These are phyloP conservation scores for Camellia oleifera DNA, from an alignment of 179 eudicot species.

Conservation along the genomic window DNA sequence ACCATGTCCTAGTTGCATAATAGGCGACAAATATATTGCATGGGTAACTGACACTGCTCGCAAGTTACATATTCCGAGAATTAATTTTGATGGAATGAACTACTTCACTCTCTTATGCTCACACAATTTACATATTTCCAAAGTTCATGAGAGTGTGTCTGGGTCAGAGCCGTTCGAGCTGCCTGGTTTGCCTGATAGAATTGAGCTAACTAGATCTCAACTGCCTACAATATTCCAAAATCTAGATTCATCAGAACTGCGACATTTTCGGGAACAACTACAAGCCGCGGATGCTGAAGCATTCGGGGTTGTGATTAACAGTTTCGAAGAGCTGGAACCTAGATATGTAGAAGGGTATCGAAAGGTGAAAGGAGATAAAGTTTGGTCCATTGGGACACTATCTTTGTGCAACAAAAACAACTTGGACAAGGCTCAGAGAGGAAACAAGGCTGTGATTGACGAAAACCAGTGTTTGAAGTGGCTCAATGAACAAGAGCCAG, in stretches of 20 bases:
- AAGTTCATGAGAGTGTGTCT: neutral
- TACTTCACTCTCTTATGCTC: neutral
- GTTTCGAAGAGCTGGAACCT: neutral
- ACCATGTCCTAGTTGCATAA: too few relatives aligned
- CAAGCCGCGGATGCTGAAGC: neutral
- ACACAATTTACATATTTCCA: neutral
- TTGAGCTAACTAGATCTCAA: neutral
- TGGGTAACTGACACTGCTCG: too few relatives aligned
- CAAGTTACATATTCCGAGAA: too few relatives aligned
- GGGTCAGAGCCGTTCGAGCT: neutral
- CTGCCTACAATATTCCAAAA: neutral
- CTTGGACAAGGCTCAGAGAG: neutral
- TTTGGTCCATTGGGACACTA: neutral
- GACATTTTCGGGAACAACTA: neutral
- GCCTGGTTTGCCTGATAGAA: neutral
- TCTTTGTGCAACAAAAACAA: neutral
- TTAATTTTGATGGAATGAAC: neutral
- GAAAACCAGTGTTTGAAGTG: neutral
- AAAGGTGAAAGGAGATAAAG: neutral
- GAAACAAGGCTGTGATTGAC: neutral
- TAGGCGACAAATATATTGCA: too few relatives aligned
- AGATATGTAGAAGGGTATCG: neutral
- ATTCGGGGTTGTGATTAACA: neutral
- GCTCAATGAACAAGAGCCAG: neutral
- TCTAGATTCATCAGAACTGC: neutral